Percentiles rank a stretch among this genome's conserved stretches.
Evolutionary conservation across 176 grass and related monocot species (phyloP).

Genomic region (Zoysia japonica): DNA sequence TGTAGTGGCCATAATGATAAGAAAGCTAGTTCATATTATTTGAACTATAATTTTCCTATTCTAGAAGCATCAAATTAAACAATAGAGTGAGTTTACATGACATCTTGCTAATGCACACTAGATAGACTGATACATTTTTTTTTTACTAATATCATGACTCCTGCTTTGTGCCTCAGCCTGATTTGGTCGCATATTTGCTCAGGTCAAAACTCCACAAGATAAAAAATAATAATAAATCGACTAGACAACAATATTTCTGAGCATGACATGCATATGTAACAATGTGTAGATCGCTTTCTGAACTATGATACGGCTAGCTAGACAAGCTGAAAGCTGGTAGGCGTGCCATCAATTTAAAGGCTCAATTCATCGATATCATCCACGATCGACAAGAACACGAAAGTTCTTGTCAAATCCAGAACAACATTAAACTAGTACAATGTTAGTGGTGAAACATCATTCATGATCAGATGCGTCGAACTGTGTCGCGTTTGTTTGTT

Average conservation of each 20-base stretch:
- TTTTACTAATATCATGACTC: too few species aligned
- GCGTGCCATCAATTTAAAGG: constrained; percentile 36
- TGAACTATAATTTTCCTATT: too few species aligned
- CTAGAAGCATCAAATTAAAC: too few species aligned
- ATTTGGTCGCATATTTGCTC: not conserved
- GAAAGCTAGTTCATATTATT: too few species aligned
- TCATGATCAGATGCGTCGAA: constrained; percentile 45
- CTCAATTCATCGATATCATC: constrained; percentile 18
- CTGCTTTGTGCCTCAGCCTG: too few species aligned
- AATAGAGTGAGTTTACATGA: not conserved
- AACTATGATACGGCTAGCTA: not conserved
- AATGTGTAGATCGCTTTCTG: constrained; percentile 39
- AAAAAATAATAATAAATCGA: constrained; percentile 13
- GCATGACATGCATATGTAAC: not conserved
- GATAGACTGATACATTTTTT: constrained; percentile 4
- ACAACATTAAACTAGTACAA: constrained; percentile 45
- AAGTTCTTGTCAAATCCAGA: constrained; percentile 39
- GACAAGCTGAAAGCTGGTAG: constrained; percentile 25
- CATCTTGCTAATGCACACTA: not conserved
- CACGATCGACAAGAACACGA: constrained; percentile 8
- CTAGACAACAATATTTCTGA: constrained; percentile 3
- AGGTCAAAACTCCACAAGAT: constrained; percentile 17
- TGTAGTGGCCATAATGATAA: too few species aligned
- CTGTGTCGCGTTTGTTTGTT: constrained; percentile 17
- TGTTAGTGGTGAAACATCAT: constrained; percentile 26